phyloP scores from a whole-genome alignment of 371 early-diverging fungal species.

The Mucor plumbeus region DNA sequence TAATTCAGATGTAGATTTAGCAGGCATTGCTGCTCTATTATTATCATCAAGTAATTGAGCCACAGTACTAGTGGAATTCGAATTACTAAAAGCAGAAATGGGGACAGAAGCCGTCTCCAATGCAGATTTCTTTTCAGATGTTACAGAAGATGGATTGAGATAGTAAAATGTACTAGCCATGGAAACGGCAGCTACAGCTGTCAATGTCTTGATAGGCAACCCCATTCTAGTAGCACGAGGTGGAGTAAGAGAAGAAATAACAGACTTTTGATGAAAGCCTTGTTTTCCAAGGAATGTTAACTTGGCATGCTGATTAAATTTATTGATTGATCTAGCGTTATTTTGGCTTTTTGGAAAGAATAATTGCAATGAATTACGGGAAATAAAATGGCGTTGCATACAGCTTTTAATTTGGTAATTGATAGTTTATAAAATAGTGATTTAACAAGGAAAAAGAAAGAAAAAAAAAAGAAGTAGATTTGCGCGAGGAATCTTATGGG shows the following conservation, averaged over 20 bases:
- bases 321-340: background rate
- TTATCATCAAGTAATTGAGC: slow-evolving; percentile 43
- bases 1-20: slow-evolving; percentile 51
- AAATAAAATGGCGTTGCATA: slow-evolving; percentile 21
- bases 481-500: background rate
- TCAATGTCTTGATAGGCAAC: background rate
- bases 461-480: background rate
- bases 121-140: background rate
- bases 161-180: slow-evolving; percentile 11
- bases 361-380: slow-evolving; percentile 12
- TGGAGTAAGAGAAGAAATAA: background rate
- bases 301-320: slow-evolving; percentile 7
- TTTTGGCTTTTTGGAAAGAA: slow-evolving; percentile 10
- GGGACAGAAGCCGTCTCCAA: slow-evolving; percentile 15
- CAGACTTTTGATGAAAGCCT: slow-evolving; percentile 6
- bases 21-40: slow-evolving; percentile 55
- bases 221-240: background rate
- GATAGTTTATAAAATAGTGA: background rate
- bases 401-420: background rate
- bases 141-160: background rate
- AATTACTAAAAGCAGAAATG: slow-evolving; percentile 38
- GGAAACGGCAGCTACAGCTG: slow-evolving; percentile 11
- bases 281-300: slow-evolving; percentile 9
- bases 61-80: slow-evolving; percentile 30
- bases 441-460: background rate